Base-by-base conservation (phyloP, 768 basidiomycete genomes). In the Crassisporium funariophilum region DNA sequence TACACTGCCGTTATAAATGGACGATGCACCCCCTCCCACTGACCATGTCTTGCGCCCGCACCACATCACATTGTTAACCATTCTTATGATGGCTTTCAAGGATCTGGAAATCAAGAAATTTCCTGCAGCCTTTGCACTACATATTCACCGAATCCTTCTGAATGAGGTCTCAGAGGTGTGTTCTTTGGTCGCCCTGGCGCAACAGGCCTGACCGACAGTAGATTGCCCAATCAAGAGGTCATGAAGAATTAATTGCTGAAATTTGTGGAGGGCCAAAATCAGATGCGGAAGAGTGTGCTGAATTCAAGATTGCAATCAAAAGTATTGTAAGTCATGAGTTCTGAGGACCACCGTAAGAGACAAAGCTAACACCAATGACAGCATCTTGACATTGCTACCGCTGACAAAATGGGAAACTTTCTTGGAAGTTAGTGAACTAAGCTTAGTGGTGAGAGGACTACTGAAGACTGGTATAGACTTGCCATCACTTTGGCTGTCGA, bases 31-130 rank as follows among this genome's bases (percentile, higher is more conserved):
- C 44, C 81, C 84, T 6, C 82, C 84, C 1, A 76, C 78, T 5
- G 78, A 82, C 41, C 84, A 88, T 64, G 73, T 82, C 46, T 73
- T 92, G 21, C 75, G 82, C 44, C 88, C 90, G 1, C 90, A 92
- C 56, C 91, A 93, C 60, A 71, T 92, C 41, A 77, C 77, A 39
- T 69, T 91, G 12, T 70, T 91, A 23, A 77, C 78, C 24, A 69
- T 89, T 19, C 70, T 91, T 25, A 69, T 82, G 48, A 68, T 85
- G 10, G 68, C 78, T 4, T 87, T 83, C 63, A 84, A 80, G 59
- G 82, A 86, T 52, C 72, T 73, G 47, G 72, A 74, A 19, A 66
- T 75, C 34, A 75, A 73, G 45, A 72, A 72, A 19, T 72, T 88
- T 8, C 80, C 86, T 1, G 60, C 77, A 16, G 53, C 65, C 5